Base-by-base conservation (phyloP, 805 yeast genomes). In the Isabelozyma rhagii region DNA sequence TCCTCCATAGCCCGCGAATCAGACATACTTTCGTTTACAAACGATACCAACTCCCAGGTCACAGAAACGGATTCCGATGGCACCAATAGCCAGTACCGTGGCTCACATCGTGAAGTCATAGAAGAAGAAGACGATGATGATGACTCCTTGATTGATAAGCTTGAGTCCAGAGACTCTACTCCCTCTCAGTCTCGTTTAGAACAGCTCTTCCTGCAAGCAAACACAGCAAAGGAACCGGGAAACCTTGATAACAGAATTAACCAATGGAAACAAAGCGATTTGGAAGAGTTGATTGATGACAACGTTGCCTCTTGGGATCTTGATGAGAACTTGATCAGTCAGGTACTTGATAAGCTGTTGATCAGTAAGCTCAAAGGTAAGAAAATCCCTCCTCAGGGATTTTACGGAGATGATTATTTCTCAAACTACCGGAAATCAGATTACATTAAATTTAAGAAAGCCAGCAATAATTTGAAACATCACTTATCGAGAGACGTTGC, bases 281-380 rank as follows among this genome's bases (percentile, higher is more conserved):
- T 47, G 55, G 25, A 50, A 14, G 61, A 59, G 15, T 40, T 65
- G 10, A 55, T 64, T 8, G 69, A 66, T 50, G 75, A 69, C 47
- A 69, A 70, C 52, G 58, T 64, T 5, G 75, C 75, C 14, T 61
- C 67, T 41, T 69, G 73, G 73, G 66, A 70, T 48, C 53, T 70
- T 43, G 73, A 68, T 45, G 71, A 66, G 45, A 31, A 43, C 17
- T 14, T 43, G 8, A 43, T 43, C 15, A 17, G 38, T 11, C 38
- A 21, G 11, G 27, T 27, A 1, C 28, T 43, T 14, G 45, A 43
- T 17, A 43, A 9, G 5, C 27, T 29, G 15, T 10, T 43, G 44
- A 18, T 41, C 28, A 15, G 17, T 13, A 21, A 41, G 28, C 41
- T 39, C 41, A 39, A 39, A 15, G 15, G 44, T 9, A 27, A 27